Conservation (phyloP, 148 eudicot species). For the Arbutus unedo region DNA sequence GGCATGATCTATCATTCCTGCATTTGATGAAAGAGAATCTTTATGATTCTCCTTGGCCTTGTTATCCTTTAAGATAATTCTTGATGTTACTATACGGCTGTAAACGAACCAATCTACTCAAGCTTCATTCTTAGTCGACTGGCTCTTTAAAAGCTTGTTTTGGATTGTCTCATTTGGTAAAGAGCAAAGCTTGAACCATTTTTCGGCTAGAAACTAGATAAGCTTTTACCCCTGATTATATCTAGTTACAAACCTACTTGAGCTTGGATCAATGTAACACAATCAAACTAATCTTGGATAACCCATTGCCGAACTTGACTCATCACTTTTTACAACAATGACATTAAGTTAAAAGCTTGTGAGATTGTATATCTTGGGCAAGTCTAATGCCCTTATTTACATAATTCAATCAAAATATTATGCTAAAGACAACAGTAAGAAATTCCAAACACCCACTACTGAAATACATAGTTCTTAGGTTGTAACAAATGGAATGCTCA, state of each 20-base stretch:
- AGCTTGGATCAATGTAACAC: background rate
- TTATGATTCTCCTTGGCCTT: background rate
- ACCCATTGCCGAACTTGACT: background rate
- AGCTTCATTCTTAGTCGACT: background rate
- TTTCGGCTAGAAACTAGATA: background rate
- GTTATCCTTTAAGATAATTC: background rate
- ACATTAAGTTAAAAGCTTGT: background rate
- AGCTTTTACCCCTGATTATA: background rate
- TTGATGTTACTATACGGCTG: background rate
- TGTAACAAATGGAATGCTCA: background rate
- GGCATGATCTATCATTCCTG: background rate
- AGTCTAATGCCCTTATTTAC: background rate
- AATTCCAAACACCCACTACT: background rate
- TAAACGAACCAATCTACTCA: background rate
- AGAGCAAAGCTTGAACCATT: background rate
- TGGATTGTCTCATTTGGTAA: background rate
- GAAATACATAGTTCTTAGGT: background rate
- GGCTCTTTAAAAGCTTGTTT: background rate
- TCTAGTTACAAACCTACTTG: background rate
- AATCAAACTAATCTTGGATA: background rate
- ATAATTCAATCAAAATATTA: background rate
- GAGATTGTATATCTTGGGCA: background rate
- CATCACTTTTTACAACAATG: background rate
- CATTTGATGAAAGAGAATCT: background rate
- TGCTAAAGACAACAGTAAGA: background rate